Conservation (phyloP, 2,329 filamentous ascomycete species). For the Fusarium caatingaense region DNA sequence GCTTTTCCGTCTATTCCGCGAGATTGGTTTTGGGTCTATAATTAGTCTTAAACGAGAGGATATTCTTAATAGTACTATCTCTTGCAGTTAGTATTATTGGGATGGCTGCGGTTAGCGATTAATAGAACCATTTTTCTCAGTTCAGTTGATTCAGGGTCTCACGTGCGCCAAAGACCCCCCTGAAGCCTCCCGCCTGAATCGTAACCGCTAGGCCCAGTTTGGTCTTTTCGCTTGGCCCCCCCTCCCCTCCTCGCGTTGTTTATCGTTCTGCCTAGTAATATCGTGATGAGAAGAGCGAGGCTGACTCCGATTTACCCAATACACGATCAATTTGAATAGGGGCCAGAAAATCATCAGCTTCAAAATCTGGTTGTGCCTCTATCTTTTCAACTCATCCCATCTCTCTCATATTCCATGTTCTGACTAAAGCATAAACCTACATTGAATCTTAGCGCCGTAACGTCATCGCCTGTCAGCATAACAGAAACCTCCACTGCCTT, state of each 20-base stretch:
- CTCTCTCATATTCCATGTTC: not conserved
- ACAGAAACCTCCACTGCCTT: not conserved
- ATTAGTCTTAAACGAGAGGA: slow-evolving; percentile 2
- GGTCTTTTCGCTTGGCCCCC: slow-evolving; percentile 5
- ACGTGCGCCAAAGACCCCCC: slow-evolving; percentile 10
- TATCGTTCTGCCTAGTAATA: slow-evolving; percentile 32
- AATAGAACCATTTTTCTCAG: not conserved
- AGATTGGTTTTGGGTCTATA: not conserved
- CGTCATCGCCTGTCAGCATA: slow-evolving; percentile 19
- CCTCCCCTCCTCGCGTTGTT: slow-evolving; percentile 16
- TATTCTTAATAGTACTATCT: not conserved
- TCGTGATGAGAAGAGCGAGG: slow-evolving; percentile 22
- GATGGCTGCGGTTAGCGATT: slow-evolving; percentile 1
- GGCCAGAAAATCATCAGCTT: slow-evolving; percentile 17
- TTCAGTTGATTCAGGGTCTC: slow-evolving; percentile 14
- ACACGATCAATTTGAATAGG: slow-evolving; percentile 25
- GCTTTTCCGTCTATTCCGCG: not conserved
- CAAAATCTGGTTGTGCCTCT: not conserved
- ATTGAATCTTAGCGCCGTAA: slow-evolving; percentile 1
- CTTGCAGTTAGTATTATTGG: not conserved
- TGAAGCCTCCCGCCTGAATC: slow-evolving; percentile 21
- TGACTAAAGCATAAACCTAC: not conserved
- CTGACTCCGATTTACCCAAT: slow-evolving; percentile 24
- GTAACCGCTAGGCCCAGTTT: slow-evolving; percentile 22
- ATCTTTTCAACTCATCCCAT: not conserved